Evolutionary conservation across 192 early-diverging fungal species (phyloP), one percentile per base, ranked within the genome.

Genomic region (Linnemannia elongata): DNA sequence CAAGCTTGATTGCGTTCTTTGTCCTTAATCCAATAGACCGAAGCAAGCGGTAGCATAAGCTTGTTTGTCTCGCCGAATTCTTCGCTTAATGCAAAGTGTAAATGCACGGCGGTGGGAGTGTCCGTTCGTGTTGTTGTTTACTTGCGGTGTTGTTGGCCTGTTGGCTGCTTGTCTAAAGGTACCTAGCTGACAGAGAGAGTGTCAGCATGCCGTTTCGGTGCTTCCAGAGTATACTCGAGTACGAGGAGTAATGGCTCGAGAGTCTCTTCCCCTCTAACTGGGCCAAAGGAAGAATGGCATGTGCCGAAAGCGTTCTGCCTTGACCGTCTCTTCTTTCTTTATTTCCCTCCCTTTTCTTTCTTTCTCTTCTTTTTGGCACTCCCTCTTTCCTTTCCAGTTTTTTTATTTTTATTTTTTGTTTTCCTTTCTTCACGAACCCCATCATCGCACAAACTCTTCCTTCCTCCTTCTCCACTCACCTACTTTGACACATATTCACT

Each of bases 391-490:
- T 39, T 39, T 63, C 76, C n/a, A n/a, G n/a, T n/a, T n/a, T 63
- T 76, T 10, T 36, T 35, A 4, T 24, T 57, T 60, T 36, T 77
- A 15, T 66, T 38, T 15, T 22, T 38, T 30, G 36, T 77, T 36
- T 38, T 38, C 41, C 57, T 44, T 77, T 44, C 72, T 74, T 74
- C 72, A 74, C 72, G 73, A 75, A 54, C 73, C 52, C 72, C 27
- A 17, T 7, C 57, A 17, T 45, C 42, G 4, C 27, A 24, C 47
- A 36, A 36, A 18, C 47, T 33, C 72, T 49, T 13, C 4, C 18
- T 45, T 10, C 13, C 44, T 45, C 47, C 18, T 18, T 49, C 13
- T 49, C 17, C 20, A 1, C 24, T 60, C 38, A 13, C 30, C 22
- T 36, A 66, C 42, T 69, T 18, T 33, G 8, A 2, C 33, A 36